phyloP scores from a whole-genome alignment of 176 grass and related monocot species.

The Lolium perenne region DNA sequence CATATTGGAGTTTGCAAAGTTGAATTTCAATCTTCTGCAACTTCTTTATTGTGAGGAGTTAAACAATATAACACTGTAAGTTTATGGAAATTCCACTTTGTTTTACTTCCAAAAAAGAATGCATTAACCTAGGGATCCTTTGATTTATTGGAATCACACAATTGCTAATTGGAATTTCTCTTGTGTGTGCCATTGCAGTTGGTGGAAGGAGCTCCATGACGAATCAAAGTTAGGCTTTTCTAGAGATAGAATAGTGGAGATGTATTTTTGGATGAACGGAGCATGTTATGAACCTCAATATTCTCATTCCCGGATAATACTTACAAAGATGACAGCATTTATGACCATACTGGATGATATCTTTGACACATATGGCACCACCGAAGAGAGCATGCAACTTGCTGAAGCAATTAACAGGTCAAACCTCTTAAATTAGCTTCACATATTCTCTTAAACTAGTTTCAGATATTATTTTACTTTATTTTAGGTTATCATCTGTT shows the following conservation, averaged over 20 bases:
- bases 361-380: slow-evolving; percentile 42
- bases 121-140: not conserved
- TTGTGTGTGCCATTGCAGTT: not conserved
- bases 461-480: too few species aligned
- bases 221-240: slow-evolving; percentile 49
- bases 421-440: not conserved
- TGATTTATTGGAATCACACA: not conserved
- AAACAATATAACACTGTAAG: slow-evolving; percentile 41
- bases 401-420: slow-evolving; percentile 46
- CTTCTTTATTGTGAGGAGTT: slow-evolving; percentile 57
- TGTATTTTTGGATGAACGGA: slow-evolving; percentile 56
- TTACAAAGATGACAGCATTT: slow-evolving; percentile 28
- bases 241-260: slow-evolving; percentile 52
- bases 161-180: not conserved
- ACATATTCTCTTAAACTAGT: too few species aligned
- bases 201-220: slow-evolving; percentile 36
- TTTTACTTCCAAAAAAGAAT: not conserved
- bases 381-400: slow-evolving; percentile 34
- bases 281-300: slow-evolving; percentile 42
- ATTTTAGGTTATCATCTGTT: not conserved
- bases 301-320: slow-evolving; percentile 39
- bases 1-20: slow-evolving; percentile 52
- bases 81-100: not conserved
- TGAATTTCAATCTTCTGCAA: slow-evolving; percentile 62
- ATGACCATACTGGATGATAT: slow-evolving; percentile 49